Percentiles rank a stretch among this genome's conserved stretches.
Evolutionary conservation across 768 basidiomycete species (phyloP).

Genomic region (Phylloporus arenicola): DNA sequence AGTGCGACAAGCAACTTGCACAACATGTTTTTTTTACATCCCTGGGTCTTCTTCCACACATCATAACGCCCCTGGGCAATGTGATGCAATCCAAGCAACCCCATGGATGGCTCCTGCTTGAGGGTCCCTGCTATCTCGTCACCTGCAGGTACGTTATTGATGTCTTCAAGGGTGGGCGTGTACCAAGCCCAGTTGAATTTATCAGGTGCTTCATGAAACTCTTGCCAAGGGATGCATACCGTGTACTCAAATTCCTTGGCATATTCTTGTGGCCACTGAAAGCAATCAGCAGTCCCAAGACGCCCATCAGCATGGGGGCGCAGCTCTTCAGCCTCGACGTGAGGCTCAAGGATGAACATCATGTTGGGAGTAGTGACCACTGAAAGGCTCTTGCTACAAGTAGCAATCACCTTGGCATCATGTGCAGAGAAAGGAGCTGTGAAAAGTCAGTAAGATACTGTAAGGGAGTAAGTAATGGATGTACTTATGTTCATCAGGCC

Average conservation of each 20-base stretch:
- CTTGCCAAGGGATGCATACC: too few relatives aligned
- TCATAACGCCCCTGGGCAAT: background rate
- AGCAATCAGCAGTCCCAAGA: background rate
- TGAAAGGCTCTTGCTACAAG: background rate
- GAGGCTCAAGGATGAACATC: constrained; percentile 1
- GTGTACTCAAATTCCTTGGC: background rate
- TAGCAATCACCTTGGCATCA: constrained; percentile 6
- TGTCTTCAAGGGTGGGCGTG: background rate
- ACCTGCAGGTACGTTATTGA: background rate
- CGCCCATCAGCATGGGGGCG: background rate
- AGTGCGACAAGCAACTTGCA: background rate
- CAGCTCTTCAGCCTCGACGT: constrained; percentile 3
- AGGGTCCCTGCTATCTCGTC: background rate
- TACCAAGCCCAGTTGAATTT: background rate
- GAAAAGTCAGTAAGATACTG: too few relatives aligned
- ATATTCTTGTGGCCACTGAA: background rate
- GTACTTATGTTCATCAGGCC: too few relatives aligned
- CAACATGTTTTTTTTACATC: background rate
- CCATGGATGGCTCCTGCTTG: background rate
- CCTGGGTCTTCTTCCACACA: background rate
- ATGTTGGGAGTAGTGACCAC: constrained; percentile 2
- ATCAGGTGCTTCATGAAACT: background rate
- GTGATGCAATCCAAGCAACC: background rate
- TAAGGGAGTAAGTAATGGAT: too few relatives aligned
- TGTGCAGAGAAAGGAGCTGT: background rate